phyloP scores from a whole-genome alignment of 306 rosid species.

The Begonia peltatifolia region DNA sequence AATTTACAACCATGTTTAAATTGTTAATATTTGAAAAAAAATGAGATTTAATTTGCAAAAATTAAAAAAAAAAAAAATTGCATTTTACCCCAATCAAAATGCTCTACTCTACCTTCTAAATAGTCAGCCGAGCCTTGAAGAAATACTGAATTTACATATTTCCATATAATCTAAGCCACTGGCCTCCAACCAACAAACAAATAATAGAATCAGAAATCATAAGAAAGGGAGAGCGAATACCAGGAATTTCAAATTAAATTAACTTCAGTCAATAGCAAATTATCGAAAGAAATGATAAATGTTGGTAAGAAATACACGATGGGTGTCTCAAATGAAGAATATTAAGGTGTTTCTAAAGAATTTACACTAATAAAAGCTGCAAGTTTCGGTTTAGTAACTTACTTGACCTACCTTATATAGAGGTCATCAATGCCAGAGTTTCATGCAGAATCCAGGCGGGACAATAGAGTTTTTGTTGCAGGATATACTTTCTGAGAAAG shows the following conservation, averaged over 20 bases:
- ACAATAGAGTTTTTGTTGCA: slow-evolving; percentile 47
- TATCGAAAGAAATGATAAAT: slow-evolving; percentile 4
- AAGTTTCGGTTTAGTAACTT: neutral
- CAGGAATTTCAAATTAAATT: neutral
- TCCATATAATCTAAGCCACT: no score
- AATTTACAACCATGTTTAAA: no score
- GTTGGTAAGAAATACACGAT: neutral
- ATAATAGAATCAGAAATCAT: no score
- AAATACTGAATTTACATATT: no score
- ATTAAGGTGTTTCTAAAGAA: slow-evolving; percentile 34
- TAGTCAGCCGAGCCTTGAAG: no score
- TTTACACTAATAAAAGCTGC: slow-evolving; percentile 9
- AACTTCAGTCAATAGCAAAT: no score
- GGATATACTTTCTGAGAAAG: slow-evolving; percentile 70
- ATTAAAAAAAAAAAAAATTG: no score
- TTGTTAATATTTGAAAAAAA: no score
- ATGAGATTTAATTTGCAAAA: no score
- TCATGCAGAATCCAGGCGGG: slow-evolving; percentile 85
- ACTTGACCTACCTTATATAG: neutral
- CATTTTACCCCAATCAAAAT: no score
- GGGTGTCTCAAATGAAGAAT: slow-evolving; percentile 18
- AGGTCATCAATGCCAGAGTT: slow-evolving; percentile 69
- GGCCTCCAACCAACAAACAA: neutral
- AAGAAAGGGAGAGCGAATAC: neutral
- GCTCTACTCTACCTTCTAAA: no score